Percentiles rank a stretch among this genome's conserved stretches.
phyloP scores from a whole-genome alignment of 768 basidiomycete genomes.

The Lactifluus piperatus region DNA sequence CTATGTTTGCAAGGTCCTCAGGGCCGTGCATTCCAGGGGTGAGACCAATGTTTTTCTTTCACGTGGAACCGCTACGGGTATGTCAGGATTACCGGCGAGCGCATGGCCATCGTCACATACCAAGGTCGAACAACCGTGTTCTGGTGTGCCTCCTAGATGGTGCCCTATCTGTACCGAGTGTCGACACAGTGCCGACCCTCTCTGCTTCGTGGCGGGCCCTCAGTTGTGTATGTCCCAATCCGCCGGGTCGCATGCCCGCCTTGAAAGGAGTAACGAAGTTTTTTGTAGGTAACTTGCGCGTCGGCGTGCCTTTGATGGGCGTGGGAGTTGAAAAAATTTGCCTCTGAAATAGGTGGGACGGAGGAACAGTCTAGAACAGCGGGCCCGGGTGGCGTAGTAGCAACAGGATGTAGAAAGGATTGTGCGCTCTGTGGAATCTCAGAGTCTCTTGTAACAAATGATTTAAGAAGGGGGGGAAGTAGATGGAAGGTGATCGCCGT shows the following conservation, averaged over 20 bases:
- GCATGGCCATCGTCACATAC: neutral
- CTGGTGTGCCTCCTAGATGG: neutral
- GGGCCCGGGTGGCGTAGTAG: conserved; percentile 1
- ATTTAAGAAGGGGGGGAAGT: conserved; percentile 12
- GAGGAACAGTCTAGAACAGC: neutral
- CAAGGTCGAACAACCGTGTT: conserved; percentile 12
- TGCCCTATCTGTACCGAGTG: neutral
- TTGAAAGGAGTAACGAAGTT: conserved; percentile 55
- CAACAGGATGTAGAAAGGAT: neutral
- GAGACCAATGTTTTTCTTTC: conserved; percentile 37
- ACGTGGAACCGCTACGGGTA: neutral
- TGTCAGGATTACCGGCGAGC: neutral
- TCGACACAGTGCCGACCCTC: neutral
- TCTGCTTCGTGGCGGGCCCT: conserved; percentile 1
- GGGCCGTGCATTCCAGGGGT: conserved; percentile 44
- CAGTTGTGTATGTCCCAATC: conserved; percentile 29
- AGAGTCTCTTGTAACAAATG: neutral
- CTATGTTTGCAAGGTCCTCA: conserved; percentile 37
- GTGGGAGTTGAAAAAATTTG: conserved; percentile 9
- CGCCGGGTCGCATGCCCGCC: conserved; percentile 37
- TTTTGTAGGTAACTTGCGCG: conserved; percentile 20
- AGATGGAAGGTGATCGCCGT: no score
- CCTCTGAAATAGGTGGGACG: neutral
- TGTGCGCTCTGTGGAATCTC: neutral
- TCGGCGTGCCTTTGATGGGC: neutral